These are phyloP conservation scores for Didymella pinodella DNA, from an alignment of 2,329 filamentous ascomycete genomes.

Conservation along the genomic window DNA sequence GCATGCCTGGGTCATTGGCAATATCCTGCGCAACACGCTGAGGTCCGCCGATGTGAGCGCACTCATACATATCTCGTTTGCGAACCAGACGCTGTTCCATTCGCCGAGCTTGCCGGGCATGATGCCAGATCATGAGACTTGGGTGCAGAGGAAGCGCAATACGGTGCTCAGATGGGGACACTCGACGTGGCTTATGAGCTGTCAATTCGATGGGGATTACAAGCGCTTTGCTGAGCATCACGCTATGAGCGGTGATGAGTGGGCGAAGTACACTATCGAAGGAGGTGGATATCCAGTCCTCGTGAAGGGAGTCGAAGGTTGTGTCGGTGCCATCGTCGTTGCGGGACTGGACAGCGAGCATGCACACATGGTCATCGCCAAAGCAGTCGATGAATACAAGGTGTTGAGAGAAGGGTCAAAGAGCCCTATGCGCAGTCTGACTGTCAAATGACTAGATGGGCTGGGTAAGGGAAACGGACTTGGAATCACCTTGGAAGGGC, in stretches of 20 bases:
- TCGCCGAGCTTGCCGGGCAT: constrained; percentile 71
- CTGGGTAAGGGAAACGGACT: constrained; percentile 26
- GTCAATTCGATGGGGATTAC: constrained; percentile 74
- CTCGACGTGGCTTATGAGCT: constrained; percentile 74
- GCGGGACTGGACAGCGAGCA: constrained; percentile 78
- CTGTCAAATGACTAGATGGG: constrained; percentile 44
- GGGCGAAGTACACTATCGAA: constrained; percentile 75
- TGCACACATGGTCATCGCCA: constrained; percentile 78
- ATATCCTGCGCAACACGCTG: constrained; percentile 70
- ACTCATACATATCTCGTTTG: constrained; percentile 71
- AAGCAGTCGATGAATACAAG: constrained; percentile 67
- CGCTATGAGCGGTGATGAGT: constrained; percentile 61
- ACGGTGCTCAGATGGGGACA: constrained; percentile 75
- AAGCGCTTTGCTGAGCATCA: constrained; percentile 70
- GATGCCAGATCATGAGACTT: constrained; percentile 74
- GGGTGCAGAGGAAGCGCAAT: constrained; percentile 70
- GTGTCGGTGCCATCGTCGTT: constrained; percentile 78
- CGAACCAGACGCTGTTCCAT: constrained; percentile 73
- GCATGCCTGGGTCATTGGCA: constrained; percentile 72
- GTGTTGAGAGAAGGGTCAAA: constrained; percentile 45
- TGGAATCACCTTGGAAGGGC: constrained; percentile 10
- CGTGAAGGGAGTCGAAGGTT: constrained; percentile 76
- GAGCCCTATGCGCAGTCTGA: constrained; percentile 46
- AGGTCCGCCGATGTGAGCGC: constrained; percentile 62
- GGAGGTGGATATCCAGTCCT: constrained; percentile 78